Percentiles rank a stretch among this genome's conserved stretches.
These are phyloP conservation scores for Fusarium acutatum DNA, from an alignment of 2,329 filamentous ascomycete genomes.

Conservation along the genomic window DNA sequence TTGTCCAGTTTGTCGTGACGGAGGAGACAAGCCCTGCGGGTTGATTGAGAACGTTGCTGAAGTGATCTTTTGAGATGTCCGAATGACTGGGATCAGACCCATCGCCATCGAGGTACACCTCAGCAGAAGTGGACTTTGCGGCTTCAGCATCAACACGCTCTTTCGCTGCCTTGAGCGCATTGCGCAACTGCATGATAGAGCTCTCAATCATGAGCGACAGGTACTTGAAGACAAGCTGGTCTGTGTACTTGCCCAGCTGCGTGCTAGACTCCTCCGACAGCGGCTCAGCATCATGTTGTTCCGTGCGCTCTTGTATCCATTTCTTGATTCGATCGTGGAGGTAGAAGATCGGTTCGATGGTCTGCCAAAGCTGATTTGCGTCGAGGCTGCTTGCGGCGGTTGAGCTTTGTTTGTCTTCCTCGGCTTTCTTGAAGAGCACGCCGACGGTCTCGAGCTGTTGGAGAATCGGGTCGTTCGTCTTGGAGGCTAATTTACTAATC, in stretches of 20 bases:
- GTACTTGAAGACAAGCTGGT: slow-evolving; percentile 87
- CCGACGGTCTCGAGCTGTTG: slow-evolving; percentile 41
- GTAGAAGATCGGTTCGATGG: slow-evolving; percentile 82
- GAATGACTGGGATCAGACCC: slow-evolving; percentile 80
- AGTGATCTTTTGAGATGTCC: slow-evolving; percentile 82
- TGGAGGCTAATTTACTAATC: slow-evolving; percentile 36
- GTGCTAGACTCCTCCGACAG: slow-evolving; percentile 29
- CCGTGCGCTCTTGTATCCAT: slow-evolving; percentile 75
- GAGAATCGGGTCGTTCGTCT: slow-evolving; percentile 35
- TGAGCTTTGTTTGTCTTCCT: slow-evolving; percentile 17
- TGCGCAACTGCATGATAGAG: slow-evolving; percentile 83
- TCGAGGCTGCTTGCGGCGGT: slow-evolving; percentile 26
- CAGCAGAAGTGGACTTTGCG: slow-evolving; percentile 64
- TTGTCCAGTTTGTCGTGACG: slow-evolving; percentile 43
- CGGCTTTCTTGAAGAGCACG: slow-evolving; percentile 40
- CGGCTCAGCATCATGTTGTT: slow-evolving; percentile 27
- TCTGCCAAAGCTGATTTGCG: slow-evolving; percentile 72
- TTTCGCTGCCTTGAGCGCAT: slow-evolving; percentile 66
- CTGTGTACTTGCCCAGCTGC: slow-evolving; percentile 73
- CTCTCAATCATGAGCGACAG: slow-evolving; percentile 88
- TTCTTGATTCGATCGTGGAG: slow-evolving; percentile 53
- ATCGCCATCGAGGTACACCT: slow-evolving; percentile 76
- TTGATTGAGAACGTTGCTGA: slow-evolving; percentile 69
- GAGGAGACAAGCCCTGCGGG: slow-evolving; percentile 42
- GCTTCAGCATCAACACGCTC: slow-evolving; percentile 43